Base-by-base conservation (phyloP, 495 filamentous ascomycete genomes). In the Haplographium delicatum region DNA sequence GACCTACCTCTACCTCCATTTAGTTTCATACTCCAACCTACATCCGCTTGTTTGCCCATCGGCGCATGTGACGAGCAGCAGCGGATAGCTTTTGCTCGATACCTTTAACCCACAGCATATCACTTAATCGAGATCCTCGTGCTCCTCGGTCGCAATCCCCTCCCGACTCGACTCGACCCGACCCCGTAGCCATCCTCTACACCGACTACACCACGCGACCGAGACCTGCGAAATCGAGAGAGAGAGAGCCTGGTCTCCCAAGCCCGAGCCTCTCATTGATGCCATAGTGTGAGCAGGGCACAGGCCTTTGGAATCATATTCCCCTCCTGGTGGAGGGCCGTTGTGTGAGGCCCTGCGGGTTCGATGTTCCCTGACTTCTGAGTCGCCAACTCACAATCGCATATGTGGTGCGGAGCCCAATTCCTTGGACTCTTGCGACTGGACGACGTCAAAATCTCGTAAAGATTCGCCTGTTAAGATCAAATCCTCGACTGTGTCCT, bases 311-410 rank as follows among this genome's bases (percentile, higher is more conserved):
- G 24, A 44, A 34, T 28, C 38, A 15, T 35, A 27, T 38, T 53
- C 30, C 49, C 24, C 47, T 60, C 41, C 50, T 52, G 51, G 50
- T 50, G 19, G 45, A 51, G 22, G 47, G 22, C 44, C 39, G 47
- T 11, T 50, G 59, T 62, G 58, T 62, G 54, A 62, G 54, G 43
- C 46, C n/a, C 59, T 53, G 51, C 59, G 34, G 47, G 58, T 44
- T 51, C 19, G 54, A 44, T 23, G 39, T 61, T 54, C 50, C 53
- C 48, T 38, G 53, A 43, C 44, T 18, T 47, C 54, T 47, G 50
- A 61, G 51, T 61, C 53, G 59, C 59, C 59, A 54, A 34, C 59
- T 56, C 55, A 61, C 44, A 54, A 54, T 51, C 50, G 50, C 45
- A 57, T 40, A 51, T 58, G 47, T 49, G 19, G 44, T 60, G 49